Evolutionary conservation across 208 protist species (phyloP), one percentile per base, ranked within the genome.

Genomic region (Naegleria gruberi): DNA sequence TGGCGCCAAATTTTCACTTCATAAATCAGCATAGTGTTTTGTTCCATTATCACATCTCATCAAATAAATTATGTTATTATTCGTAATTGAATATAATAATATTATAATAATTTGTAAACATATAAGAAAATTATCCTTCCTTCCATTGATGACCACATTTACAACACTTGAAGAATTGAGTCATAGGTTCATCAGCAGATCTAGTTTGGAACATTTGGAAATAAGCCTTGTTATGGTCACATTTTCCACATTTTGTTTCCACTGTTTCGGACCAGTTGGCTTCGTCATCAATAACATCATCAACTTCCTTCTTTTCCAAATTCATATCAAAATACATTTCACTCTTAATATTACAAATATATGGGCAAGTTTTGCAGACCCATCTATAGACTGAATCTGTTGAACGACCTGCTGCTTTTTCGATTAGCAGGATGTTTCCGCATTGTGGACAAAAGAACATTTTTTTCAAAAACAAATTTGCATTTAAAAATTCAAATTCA

Each of bases 131-230:
- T 77, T 77, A 77, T 30, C 65, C 65, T 77, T 77, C 65, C 26
- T 77, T 88, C 84, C 84, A 88, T 88, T 88, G 84, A 88, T 65
- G n/a, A 30, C 84, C 88, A 91, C 82, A 91, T 40, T 87, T 91
- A n/a, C 26, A 40, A 42, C 90, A 91, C n/a, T 91, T 85, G 47
- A 55, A 91, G 74, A 91, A 91, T 77, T 84, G 44, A n/a, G 90
- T 91, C 85, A 89, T 89, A 12, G 90, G 90, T 42, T 91, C 90
- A 91, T 91, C 90, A 44, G 90, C 90, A 8, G 74, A 87, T 26
- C 90, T 34, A 47, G 83, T 84, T 73, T 91, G 90, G 26, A 91
- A 89, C n/a, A 43, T 44, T 43, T 41, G 19, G 74, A 89, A 89
- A 26, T 87, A 87, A 57, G 90, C 90, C 30, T 57, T 42, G 6